Percentiles rank a stretch among this genome's conserved stretches.
These are phyloP conservation scores for Brettanomyces naardenensis DNA, from an alignment of 805 yeast genomes.

Conservation along the genomic window DNA sequence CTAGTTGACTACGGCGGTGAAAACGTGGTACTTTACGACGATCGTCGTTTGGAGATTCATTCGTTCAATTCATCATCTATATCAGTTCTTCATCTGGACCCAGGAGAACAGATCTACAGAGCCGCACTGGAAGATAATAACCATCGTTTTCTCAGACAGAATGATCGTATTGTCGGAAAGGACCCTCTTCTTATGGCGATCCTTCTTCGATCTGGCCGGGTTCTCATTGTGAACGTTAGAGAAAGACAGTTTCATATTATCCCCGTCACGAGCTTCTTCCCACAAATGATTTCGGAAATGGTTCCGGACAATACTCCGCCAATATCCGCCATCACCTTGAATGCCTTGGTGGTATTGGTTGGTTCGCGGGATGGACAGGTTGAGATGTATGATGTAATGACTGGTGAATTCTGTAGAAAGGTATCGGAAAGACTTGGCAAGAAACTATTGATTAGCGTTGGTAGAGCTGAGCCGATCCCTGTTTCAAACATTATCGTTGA, in stretches of 20 bases:
- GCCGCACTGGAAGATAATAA: constrained; percentile 19
- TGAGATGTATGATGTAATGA: constrained; percentile 33
- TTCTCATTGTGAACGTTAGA: constrained; percentile 36
- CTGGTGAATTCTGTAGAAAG: constrained; percentile 33
- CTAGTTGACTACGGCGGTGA: constrained; percentile 26
- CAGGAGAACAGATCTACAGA: constrained; percentile 11
- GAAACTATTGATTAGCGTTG: constrained; percentile 7
- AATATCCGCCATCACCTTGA: constrained; percentile 21
- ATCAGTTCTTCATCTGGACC: neutral
- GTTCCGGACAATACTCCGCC: constrained; percentile 19
- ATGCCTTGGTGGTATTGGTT: constrained; percentile 24
- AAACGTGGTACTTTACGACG: constrained; percentile 16
- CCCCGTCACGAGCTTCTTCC: constrained; percentile 15
- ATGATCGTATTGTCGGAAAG: constrained; percentile 19
- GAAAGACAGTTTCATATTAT: constrained; percentile 12
- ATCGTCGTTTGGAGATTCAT: constrained; percentile 13
- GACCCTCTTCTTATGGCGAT: constrained; percentile 25
- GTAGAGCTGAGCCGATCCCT: constrained; percentile 8
- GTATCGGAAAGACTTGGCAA: constrained; percentile 14
- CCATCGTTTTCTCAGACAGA: constrained; percentile 9
- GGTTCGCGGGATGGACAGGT: constrained; percentile 37
- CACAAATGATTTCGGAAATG: constrained; percentile 15
- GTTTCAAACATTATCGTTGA: constrained; percentile 16
- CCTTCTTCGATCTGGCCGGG: constrained; percentile 32
- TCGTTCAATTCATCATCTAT: constrained; percentile 10